These are phyloP conservation scores for Ramularia collo-cygni DNA, from an alignment of 2,329 filamentous ascomycete species.

Conservation along the genomic window DNA sequence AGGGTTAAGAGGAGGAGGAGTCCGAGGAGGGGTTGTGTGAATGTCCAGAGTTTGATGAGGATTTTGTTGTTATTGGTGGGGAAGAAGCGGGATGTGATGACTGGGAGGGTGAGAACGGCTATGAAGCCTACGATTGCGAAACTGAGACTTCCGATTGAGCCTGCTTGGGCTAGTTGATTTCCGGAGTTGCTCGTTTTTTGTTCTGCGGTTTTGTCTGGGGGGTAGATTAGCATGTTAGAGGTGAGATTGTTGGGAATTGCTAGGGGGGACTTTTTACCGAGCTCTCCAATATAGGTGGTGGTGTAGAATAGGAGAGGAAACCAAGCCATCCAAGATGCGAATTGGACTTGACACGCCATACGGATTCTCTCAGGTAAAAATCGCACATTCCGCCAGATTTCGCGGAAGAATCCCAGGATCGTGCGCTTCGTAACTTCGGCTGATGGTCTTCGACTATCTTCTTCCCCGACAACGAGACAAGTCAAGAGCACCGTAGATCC, in stretches of 20 bases:
- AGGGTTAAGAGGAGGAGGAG: conserved; percentile 13
- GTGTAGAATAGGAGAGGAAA: conserved; percentile 19
- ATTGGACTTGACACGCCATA: conserved; percentile 13
- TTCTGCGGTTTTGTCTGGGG: conserved; percentile 4
- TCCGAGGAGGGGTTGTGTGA: conserved; percentile 16
- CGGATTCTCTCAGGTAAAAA: conserved; percentile 10
- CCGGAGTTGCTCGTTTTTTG: not conserved
- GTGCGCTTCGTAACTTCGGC: conserved; percentile 4
- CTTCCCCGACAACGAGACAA: conserved; percentile 11
- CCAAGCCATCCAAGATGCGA: conserved; percentile 16
- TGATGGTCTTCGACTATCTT: conserved; percentile 8
- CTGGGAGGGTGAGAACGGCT: conserved; percentile 11
- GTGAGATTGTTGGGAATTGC: not conserved
- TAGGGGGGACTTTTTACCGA: conserved; percentile 9
- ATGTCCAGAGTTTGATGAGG: conserved; percentile 14
- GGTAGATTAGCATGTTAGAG: not conserved
- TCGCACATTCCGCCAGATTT: conserved; percentile 10
- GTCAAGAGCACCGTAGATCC: conserved; percentile 14
- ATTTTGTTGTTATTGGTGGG: not conserved
- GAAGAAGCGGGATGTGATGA: conserved; percentile 6
- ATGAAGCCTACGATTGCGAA: conserved; percentile 19
- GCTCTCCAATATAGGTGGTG: conserved; percentile 19
- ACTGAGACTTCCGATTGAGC: conserved; percentile 13
- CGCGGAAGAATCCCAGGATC: conserved; percentile 7
- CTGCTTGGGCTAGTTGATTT: conserved; percentile 15